phyloP scores from a whole-genome alignment of 805 yeast species.

The Lachancea nothofagi region DNA sequence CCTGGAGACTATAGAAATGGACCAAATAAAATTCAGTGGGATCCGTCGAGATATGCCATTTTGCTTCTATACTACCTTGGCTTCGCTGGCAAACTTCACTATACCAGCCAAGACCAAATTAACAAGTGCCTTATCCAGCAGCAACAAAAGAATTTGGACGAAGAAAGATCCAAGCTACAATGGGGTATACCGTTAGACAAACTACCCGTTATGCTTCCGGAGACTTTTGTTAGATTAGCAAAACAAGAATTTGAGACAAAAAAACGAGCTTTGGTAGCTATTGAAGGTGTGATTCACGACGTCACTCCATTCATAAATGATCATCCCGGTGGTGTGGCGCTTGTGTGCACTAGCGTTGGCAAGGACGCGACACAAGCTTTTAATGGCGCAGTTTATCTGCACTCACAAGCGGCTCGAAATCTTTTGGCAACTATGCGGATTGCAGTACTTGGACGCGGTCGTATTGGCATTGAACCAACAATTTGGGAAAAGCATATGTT shows the following conservation, averaged over 20 bases:
- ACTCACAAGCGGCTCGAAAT: constrained; percentile 90
- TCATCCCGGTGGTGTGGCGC: constrained; percentile 89
- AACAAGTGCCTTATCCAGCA: constrained; percentile 74
- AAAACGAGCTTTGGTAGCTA: constrained; percentile 63
- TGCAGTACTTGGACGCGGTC: constrained; percentile 75
- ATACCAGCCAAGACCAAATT: constrained; percentile 43
- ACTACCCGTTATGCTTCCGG: constrained; percentile 61
- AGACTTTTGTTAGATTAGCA: constrained; percentile 41
- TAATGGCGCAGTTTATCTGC: constrained; percentile 91
- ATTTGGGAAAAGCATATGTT: constrained; percentile 24
- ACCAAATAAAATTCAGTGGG: constrained; percentile 65
- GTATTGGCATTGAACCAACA: constrained; percentile 39
- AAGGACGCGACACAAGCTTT: constrained; percentile 92
- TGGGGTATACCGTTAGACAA: constrained; percentile 95
- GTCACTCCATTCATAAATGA: constrained; percentile 84
- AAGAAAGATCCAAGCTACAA: constrained; percentile 68
- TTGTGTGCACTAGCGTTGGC: constrained; percentile 76
- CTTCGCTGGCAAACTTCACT: constrained; percentile 51
- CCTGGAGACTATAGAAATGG: constrained; percentile 86
- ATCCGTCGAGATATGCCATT: constrained; percentile 80
- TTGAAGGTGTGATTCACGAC: constrained; percentile 89
- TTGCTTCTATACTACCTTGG: constrained; percentile 48
- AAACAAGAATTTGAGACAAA: constrained; percentile 38
- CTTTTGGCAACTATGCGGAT: constrained; percentile 89
- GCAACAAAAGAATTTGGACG: constrained; percentile 73